Evolutionary conservation across 768 basidiomycete species (phyloP), one percentile per base, ranked within the genome.

Genomic region (Serendipita sp.): DNA sequence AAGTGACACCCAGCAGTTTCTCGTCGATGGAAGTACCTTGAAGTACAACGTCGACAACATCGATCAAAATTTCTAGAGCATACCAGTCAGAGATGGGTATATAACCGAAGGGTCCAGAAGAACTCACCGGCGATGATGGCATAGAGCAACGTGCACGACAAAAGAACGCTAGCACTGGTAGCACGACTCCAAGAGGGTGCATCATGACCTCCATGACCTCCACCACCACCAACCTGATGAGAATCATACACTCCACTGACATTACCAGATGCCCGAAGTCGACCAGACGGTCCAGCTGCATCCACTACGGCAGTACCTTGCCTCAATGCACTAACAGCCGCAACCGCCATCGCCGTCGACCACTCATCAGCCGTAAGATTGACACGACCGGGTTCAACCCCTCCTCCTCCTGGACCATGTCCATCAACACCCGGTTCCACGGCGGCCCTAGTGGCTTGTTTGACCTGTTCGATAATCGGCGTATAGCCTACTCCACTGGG

Each of bases 181-280:
- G 79, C 80, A 63, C 96, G 80, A 70, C 92, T 97, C 96, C 96
- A 99, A 51, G 89, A 90, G 3, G 96, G 96, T 2, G 85, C 95
- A 69, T 98, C 95, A 69, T 99, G 96, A 0, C 90, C 92, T 28
- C 83, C 84, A 73, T 88, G 86, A 16, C 80, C 83, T 41, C 77
- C 80, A 1, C 68, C 74, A 38, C 73, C 80, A 3, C 78, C 84
- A 3, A 71, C 77, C 23, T 66, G 70, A 41, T 63, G 38, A 7
- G 18, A 1, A 3, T 52, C 48, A n/a, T 52, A 52, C 48, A 52
- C 48, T 18, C 28, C 56, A 60, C 23, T 28, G n/a, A 60, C 35
- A 23, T 30, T 11, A 10, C 23, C 16, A 10, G 18, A 35, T 4
- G 16, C 56, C 63, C 63, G 32, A 64, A 54, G 34, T 18, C 68